phyloP scores from a whole-genome alignment of 73 alveolate genomes.

The Durusdinium trenchii region DNA sequence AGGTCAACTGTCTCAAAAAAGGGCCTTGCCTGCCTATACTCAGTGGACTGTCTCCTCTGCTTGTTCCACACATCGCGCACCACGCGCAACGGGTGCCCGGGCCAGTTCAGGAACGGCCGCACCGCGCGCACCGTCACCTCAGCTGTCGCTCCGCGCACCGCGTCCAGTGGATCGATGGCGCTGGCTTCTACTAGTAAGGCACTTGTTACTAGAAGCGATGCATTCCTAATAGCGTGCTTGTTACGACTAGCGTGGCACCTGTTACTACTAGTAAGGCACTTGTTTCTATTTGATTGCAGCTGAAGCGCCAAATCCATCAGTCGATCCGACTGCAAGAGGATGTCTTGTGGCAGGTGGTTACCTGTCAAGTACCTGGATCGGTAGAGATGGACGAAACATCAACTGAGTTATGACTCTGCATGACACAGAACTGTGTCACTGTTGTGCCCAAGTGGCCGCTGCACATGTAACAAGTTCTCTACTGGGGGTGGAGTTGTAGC shows the following conservation, averaged over 20 bases:
- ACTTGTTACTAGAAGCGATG: background rate
- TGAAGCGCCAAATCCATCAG: conserved; percentile 54
- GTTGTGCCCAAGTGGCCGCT: too few relatives aligned
- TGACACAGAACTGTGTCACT: too few relatives aligned
- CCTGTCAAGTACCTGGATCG: conserved; percentile 63
- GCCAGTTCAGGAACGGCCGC: conserved; percentile 85
- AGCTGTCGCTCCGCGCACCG: background rate
- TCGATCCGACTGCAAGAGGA: conserved; percentile 59
- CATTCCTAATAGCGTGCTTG: too few relatives aligned
- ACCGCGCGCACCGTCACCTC: conserved; percentile 92
- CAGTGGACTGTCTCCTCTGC: too few relatives aligned
- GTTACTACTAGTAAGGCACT: background rate
- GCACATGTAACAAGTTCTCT: too few relatives aligned
- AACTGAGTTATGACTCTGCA: too few relatives aligned
- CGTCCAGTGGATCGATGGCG: background rate
- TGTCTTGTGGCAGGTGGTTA: conserved; percentile 42
- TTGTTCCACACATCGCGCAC: background rate
- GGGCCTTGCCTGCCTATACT: too few relatives aligned
- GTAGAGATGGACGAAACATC: too few relatives aligned
- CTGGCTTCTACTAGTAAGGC: background rate
- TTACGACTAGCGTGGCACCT: too few relatives aligned
- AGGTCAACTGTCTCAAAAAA: too few relatives aligned
- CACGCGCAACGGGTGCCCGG: background rate
- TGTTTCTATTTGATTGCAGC: background rate
- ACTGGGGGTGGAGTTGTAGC: too few relatives aligned